Evolutionary conservation across 2,329 filamentous ascomycete species (phyloP).

Genomic region (Fusarium drepaniforme): DNA sequence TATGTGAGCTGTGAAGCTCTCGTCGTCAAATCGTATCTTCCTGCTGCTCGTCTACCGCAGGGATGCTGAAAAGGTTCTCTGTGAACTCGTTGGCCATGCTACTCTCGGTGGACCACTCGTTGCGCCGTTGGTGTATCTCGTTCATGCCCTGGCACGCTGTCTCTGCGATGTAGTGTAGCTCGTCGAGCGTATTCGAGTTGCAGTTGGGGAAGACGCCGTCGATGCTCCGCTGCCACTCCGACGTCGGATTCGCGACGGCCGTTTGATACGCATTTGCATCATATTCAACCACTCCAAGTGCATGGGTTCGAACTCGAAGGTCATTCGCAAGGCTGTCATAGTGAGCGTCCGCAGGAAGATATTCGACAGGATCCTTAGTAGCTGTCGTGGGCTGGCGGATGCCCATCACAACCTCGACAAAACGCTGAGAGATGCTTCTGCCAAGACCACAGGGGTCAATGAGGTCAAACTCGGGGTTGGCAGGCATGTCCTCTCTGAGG

Average conservation of each 20-base stretch:
- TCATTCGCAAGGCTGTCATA: slow-evolving; percentile 42
- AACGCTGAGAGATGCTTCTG: slow-evolving; percentile 58
- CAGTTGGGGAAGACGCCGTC: slow-evolving; percentile 59
- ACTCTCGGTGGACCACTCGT: slow-evolving; percentile 46
- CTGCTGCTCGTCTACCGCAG: slow-evolving; percentile 23
- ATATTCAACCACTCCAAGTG: slow-evolving; percentile 49
- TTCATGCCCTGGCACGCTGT: slow-evolving; percentile 58
- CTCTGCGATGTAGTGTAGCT: slow-evolving; percentile 59
- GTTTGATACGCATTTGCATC: slow-evolving; percentile 52
- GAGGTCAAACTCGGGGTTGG: slow-evolving; percentile 53
- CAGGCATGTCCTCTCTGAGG: slow-evolving; percentile 47
- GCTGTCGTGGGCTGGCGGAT: slow-evolving; percentile 52
- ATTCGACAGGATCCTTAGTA: slow-evolving; percentile 50
- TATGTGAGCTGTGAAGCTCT: neutral
- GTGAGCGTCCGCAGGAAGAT: slow-evolving; percentile 45
- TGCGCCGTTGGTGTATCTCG: slow-evolving; percentile 53
- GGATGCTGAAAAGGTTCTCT: slow-evolving; percentile 44
- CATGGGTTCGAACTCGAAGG: slow-evolving; percentile 43
- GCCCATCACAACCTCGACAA: slow-evolving; percentile 59
- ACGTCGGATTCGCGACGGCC: slow-evolving; percentile 55
- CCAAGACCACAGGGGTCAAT: slow-evolving; percentile 56
- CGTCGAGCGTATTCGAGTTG: slow-evolving; percentile 57
- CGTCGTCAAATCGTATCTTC: slow-evolving; percentile 3
- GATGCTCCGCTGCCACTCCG: slow-evolving; percentile 57
- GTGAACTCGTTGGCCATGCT: slow-evolving; percentile 48